Conservation (phyloP, 78 protist species). For the Dictyostelium discoideum region DNA sequence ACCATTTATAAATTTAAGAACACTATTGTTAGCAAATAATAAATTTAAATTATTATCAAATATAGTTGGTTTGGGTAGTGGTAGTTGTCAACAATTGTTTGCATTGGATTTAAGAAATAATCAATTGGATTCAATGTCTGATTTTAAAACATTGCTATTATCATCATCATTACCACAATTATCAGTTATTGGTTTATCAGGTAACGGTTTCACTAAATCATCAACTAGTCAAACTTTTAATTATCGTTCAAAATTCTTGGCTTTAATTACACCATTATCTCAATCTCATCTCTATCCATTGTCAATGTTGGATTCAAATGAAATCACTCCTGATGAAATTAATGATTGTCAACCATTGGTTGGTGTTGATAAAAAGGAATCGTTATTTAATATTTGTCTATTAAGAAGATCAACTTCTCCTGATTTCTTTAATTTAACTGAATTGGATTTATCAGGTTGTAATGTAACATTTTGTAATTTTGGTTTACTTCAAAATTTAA, state of each 20-base stretch:
- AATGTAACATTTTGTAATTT: not conserved
- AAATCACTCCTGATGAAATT: conserved; percentile 43
- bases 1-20: not conserved
- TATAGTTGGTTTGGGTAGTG: not conserved
- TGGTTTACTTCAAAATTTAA: not conserved
- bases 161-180: not conserved
- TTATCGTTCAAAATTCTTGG: conserved; percentile 34
- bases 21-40: conserved; percentile 54
- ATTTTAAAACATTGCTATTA: not conserved
- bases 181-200: conserved; percentile 34
- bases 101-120: conserved; percentile 64
- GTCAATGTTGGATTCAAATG: conserved; percentile 33
- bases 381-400: conserved; percentile 17
- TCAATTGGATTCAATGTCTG: not conserved
- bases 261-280: conserved; percentile 6
- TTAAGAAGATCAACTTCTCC: not conserved
- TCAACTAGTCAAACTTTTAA: not conserved
- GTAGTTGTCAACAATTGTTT: conserved; percentile 1
- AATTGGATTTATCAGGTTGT: conserved; percentile 32
- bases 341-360: not conserved
- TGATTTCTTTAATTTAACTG: not conserved
- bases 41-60: not conserved
- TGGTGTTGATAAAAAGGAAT: conserved; percentile 5
- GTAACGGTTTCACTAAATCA: conserved; percentile 18
- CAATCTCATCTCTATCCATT: conserved; percentile 32